A percentile compares a stretch with the other conserved stretches of the same genome.
Conservation (phyloP, 352 stramenopile genomes). For the Pythium aristosporum region DNA sequence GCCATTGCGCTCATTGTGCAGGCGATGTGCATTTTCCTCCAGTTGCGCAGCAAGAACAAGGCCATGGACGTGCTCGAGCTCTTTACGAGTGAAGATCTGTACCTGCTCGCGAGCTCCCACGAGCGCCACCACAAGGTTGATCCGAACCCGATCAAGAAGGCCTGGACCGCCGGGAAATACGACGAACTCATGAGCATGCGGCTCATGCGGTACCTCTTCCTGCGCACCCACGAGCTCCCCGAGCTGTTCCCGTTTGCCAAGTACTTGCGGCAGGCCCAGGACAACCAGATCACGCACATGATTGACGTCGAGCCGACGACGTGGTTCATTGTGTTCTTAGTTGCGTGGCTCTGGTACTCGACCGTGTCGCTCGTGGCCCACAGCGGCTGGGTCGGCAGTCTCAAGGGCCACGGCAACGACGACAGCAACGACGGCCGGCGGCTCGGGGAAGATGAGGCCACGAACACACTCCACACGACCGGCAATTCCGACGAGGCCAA, state of each 20-base stretch:
- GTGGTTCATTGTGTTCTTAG: slow-evolving; percentile 30
- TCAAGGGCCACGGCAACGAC: background rate
- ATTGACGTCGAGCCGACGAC: slow-evolving; percentile 72
- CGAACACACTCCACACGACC: background rate
- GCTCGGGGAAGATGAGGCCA: slow-evolving; percentile 1
- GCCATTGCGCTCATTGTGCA: slow-evolving; percentile 34
- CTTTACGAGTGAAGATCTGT: slow-evolving; percentile 26
- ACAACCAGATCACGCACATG: slow-evolving; percentile 78
- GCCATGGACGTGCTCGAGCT: slow-evolving; percentile 22
- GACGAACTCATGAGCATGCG: slow-evolving; percentile 19
- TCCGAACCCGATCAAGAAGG: background rate
- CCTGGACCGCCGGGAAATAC: slow-evolving; percentile 8
- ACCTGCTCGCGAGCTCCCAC: slow-evolving; percentile 12
- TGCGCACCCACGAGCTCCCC: slow-evolving; percentile 19
- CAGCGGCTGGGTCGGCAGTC: background rate
- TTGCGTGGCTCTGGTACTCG: slow-evolving; percentile 20
- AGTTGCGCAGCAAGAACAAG: slow-evolving; percentile 31
- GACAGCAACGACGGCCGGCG: slow-evolving; percentile 5
- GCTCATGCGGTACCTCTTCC: slow-evolving; percentile 28
- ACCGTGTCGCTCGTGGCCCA: slow-evolving; percentile 1
- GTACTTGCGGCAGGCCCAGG: slow-evolving; percentile 66
- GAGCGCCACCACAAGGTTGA: slow-evolving; percentile 12
- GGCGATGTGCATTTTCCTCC: slow-evolving; percentile 29
- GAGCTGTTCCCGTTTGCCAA: slow-evolving; percentile 58
- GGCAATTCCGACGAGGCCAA: background rate